Conservation (phyloP, 345 rosid species). For the Citrus trifoliata region DNA sequence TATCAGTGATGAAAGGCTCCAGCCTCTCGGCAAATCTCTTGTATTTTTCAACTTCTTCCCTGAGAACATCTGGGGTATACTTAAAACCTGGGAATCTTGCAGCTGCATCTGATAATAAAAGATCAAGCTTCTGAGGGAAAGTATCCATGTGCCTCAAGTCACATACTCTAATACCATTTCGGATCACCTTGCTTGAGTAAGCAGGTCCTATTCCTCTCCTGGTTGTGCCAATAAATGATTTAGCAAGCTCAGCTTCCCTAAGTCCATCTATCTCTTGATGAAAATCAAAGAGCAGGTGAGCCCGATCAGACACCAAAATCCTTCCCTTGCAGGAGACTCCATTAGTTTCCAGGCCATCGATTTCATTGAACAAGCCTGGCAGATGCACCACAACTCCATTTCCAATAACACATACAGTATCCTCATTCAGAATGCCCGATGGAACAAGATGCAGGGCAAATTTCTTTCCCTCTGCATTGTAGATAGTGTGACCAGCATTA, state of each 20-base stretch:
- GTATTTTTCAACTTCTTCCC: constrained; percentile 80
- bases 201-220: constrained; percentile 94
- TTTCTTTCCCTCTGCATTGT: constrained; percentile 87
- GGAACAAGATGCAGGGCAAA: constrained; percentile 98
- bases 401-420: constrained; percentile 84
- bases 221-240: constrained; percentile 91
- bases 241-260: constrained; percentile 85
- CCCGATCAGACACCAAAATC: constrained; percentile 90
- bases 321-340: constrained; percentile 88
- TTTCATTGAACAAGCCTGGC: constrained; percentile 82
- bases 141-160: constrained; percentile 95
- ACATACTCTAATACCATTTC: constrained; percentile 89
- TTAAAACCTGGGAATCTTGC: constrained; percentile 70
- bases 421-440: constrained; percentile 87
- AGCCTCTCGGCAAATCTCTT: constrained; percentile 90
- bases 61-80: constrained; percentile 71
- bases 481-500: constrained; percentile 98
- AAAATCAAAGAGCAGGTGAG: constrained; percentile 88
- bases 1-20: constrained; percentile 87
- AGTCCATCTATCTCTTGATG: constrained; percentile 89
- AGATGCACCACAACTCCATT: constrained; percentile 95
- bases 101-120: constrained; percentile 70
- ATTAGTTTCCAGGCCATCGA: constrained; percentile 75
- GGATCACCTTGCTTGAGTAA: constrained; percentile 78
- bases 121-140: constrained; percentile 83